These are phyloP conservation scores for Gynochthodes officinalis DNA, from an alignment of 257 asterid species.

Conservation along the genomic window DNA sequence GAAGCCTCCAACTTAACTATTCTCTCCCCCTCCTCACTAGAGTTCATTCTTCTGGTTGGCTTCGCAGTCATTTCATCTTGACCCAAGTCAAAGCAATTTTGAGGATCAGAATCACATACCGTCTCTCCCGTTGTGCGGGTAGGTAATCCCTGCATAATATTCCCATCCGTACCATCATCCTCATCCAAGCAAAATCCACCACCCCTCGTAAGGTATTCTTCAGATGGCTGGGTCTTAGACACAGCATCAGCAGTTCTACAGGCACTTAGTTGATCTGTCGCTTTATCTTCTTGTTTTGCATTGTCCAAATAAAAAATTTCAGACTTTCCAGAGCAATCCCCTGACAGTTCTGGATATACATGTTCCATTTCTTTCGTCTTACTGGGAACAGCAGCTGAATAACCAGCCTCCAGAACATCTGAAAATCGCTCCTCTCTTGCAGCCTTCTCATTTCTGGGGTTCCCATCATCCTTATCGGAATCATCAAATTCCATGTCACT, in stretches of 20 bases:
- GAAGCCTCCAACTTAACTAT: conserved; percentile 15
- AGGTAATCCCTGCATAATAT: conserved; percentile 23
- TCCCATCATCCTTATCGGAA: conserved; percentile 26
- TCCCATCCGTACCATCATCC: conserved; percentile 35
- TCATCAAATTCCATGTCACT: conserved; percentile 33
- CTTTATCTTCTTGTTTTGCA: conserved; percentile 22
- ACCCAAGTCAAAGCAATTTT: conserved; percentile 9
- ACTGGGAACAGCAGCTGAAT: conserved; percentile 14
- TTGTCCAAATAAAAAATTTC: conserved; percentile 22
- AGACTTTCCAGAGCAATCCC: conserved; percentile 14
- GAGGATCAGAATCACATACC: conserved; percentile 17
- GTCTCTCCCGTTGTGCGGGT: conserved; percentile 14
- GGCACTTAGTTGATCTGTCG: conserved; percentile 4
- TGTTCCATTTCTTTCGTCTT: conserved; percentile 18
- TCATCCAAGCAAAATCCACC: conserved; percentile 83
- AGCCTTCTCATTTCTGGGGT: conserved; percentile 17
- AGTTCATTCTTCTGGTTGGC: conserved; percentile 8
- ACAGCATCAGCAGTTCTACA: conserved; percentile 26
- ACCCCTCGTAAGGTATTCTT: conserved; percentile 60
- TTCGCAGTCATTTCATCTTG: conserved; percentile 22
- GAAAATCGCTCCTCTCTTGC: conserved; percentile 21
- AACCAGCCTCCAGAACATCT: conserved; percentile 23
- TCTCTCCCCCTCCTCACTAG: neutral
- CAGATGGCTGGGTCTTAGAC: conserved; percentile 23
- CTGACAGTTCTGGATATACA: conserved; percentile 1